Base-by-base conservation (phyloP, 2,329 filamentous ascomycete genomes). In the Botrytis medusae region DNA sequence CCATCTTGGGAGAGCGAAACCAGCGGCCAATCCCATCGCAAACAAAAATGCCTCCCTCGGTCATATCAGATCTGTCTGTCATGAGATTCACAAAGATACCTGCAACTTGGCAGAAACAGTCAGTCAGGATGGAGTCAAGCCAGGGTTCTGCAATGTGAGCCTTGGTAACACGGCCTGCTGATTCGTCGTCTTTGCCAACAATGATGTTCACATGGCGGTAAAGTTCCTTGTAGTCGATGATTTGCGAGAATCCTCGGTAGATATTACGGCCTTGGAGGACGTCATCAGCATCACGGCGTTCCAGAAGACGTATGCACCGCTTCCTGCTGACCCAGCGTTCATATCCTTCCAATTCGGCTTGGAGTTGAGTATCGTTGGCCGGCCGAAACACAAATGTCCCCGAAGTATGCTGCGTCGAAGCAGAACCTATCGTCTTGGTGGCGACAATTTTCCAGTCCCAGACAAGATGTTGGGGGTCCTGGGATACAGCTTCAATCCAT, bases 61-160 rank as follows among this genome's bases (percentile, higher is more conserved):
- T 48, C 25, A 29, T 42, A 42, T 42, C 40, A 42, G 40, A 34
- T 8, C 71, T 54, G 12, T 82, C 78, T 0, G 78, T 79, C 81
- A 84, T 81, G 72, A 75, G 77, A 74, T 84, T 84, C 10, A 81
- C 77, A 68, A 74, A 83, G 2, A 84, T 78, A 5, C 83, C 83
- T 25, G 67, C 82, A 0, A 83, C 79, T 73, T 84, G 83, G 48
- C 80, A 76, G 74, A 83, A 82, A 2, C 64, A 73, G 67, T 84
- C 83, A 16, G 74, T 64, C 16, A 75, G 46, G 34, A 20, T 34
- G n/a, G 64, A 22, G 46, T 75, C 74, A 42, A 62, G 64, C 62
- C 32, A 82, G 74, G 73, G 59, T 29, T 69, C 73, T 54, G 54
- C 51, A 22, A 20, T 37, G 61, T 72, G 51, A 25, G 25, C 67